Evolutionary conservation across 352 stramenopile genomes (phyloP).

Genomic region (Globisporangium takayamanum): DNA sequence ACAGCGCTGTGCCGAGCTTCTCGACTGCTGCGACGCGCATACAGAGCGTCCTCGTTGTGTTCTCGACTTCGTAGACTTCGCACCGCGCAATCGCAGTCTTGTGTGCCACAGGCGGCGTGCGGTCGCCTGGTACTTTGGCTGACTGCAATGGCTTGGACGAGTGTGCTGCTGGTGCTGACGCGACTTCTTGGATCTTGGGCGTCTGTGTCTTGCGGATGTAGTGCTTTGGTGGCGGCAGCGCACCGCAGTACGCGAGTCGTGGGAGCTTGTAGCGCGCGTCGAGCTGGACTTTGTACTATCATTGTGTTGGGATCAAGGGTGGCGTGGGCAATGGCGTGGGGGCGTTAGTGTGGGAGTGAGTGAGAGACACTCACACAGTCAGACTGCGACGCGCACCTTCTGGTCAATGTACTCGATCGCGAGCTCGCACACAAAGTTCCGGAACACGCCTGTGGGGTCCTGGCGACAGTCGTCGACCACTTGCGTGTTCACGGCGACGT

Average conservation of each 20-base stretch:
- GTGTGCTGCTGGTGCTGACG: not conserved
- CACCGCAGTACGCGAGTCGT: conserved; percentile 52
- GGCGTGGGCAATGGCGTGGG: not conserved
- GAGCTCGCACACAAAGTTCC: conserved; percentile 79
- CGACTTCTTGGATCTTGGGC: conserved; percentile 72
- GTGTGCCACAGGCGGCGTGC: conserved; percentile 1
- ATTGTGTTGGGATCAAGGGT: not conserved
- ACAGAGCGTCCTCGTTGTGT: conserved; percentile 13
- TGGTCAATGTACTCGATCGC: conserved; percentile 79
- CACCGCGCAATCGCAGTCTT: conserved; percentile 29
- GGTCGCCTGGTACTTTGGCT: conserved; percentile 9
- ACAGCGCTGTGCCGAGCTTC: conserved; percentile 35
- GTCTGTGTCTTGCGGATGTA: conserved; percentile 71
- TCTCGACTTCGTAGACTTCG: conserved; percentile 36
- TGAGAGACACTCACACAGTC: not conserved
- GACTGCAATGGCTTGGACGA: conserved; percentile 10
- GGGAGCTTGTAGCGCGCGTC: conserved; percentile 75
- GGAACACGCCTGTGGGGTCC: conserved; percentile 64
- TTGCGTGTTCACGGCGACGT: conserved; percentile 76
- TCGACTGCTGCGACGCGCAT: conserved; percentile 25
- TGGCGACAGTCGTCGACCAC: conserved; percentile 56
- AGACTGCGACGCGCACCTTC: conserved; percentile 30
- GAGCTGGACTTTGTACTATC: conserved; percentile 74
- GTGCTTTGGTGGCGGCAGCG: conserved; percentile 61
- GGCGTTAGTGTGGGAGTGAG: not conserved